Percentiles rank a stretch among this genome's conserved stretches.
Evolutionary conservation across 2,329 filamentous ascomycete genomes (phyloP).

Genomic region (Paecilomyces dactylethromorphus): DNA sequence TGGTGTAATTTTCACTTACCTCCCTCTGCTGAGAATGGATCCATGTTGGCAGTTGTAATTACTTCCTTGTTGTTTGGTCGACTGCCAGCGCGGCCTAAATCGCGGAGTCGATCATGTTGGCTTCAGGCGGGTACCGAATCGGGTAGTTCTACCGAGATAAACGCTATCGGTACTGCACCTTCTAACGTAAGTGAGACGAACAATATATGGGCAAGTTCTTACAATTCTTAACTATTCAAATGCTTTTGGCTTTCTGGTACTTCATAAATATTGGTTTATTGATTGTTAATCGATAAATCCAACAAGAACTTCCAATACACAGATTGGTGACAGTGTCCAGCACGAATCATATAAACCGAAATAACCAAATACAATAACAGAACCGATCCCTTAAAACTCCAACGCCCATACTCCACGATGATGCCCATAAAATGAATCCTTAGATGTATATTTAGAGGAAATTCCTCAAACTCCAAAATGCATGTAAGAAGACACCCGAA

Average conservation of each 20-base stretch:
- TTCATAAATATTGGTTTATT: background rate
- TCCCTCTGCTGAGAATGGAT: slow-evolving; percentile 60
- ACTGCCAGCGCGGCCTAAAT: background rate
- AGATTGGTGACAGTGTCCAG: no score
- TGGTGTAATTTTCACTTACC: slow-evolving; percentile 32
- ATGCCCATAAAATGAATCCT: background rate
- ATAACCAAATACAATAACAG: background rate
- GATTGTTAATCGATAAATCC: background rate
- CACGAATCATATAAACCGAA: background rate
- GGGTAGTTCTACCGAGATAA: background rate
- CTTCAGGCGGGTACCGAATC: background rate
- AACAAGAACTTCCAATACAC: no score
- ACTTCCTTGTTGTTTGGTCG: background rate
- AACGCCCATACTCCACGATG: background rate
- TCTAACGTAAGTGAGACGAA: background rate
- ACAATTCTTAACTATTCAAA: background rate
- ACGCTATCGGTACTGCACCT: background rate
- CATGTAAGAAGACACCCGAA: no score
- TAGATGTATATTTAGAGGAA: no score
- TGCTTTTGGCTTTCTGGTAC: background rate
- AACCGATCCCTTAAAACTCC: background rate
- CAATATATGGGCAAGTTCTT: background rate
- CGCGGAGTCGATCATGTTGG: background rate
- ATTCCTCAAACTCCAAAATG: no score
- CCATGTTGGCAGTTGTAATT: slow-evolving; percentile 38